A percentile compares a stretch with the other conserved stretches of the same genome.
These are phyloP conservation scores for Naganishia albida DNA, from an alignment of 1,284 basidiomycete species.

Conservation along the genomic window DNA sequence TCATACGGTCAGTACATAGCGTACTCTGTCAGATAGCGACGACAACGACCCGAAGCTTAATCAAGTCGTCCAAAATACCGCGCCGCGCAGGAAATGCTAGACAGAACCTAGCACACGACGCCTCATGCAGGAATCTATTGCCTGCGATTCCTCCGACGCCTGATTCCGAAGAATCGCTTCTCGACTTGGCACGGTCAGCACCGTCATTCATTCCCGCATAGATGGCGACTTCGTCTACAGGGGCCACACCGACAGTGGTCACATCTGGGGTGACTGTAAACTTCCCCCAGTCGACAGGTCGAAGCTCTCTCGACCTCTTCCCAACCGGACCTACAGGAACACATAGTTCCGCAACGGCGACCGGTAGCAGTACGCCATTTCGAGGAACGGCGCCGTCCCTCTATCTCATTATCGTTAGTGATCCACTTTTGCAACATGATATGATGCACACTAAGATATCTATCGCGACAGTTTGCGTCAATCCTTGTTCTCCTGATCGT, in stretches of 20 bases:
- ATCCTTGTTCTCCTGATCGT: slow-evolving; percentile 20
- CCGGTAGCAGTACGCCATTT: background rate
- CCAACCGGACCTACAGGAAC: slow-evolving; percentile 17
- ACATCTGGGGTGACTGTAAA: background rate
- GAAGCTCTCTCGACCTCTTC: slow-evolving; percentile 10
- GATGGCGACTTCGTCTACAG: slow-evolving; percentile 5
- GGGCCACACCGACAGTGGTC: background rate
- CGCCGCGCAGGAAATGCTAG: no score
- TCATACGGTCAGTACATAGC: no score
- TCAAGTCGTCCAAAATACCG: no score
- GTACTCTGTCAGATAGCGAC: no score
- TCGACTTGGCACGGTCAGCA: background rate
- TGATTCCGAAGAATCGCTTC: background rate
- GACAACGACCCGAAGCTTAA: no score
- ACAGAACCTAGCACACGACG: no score
- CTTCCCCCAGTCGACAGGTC: background rate
- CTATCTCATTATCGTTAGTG: slow-evolving; percentile 17
- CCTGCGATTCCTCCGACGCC: background rate
- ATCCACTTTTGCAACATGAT: background rate
- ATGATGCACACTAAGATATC: background rate
- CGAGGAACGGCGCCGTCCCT: slow-evolving; percentile 10
- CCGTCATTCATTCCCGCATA: background rate
- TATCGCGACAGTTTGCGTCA: slow-evolving; percentile 7
- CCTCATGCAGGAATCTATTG: background rate
- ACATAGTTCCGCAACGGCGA: slow-evolving; percentile 1